Percentiles rank a stretch among this genome's conserved stretches.
Conservation (phyloP, 2,329 filamentous ascomycete species). For the Cladorrhinum sp. region DNA sequence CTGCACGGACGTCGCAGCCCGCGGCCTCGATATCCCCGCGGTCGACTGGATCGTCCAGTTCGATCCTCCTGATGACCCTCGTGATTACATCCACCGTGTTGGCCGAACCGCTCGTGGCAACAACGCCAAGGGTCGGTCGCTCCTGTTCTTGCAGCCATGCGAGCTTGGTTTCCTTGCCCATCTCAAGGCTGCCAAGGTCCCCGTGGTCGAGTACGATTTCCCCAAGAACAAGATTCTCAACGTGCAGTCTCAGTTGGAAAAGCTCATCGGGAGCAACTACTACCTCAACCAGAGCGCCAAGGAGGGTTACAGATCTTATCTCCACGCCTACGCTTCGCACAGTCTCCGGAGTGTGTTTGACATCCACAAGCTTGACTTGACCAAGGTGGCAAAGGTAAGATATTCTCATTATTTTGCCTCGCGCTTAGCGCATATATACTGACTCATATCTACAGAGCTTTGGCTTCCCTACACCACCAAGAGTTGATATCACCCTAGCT, state of each 20-base stretch:
- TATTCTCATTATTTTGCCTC: neutral
- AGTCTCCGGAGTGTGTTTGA: conserved; percentile 80
- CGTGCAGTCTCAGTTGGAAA: conserved; percentile 87
- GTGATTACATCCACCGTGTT: conserved; percentile 93
- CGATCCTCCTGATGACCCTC: conserved; percentile 86
- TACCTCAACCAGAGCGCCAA: conserved; percentile 87
- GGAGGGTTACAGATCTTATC: conserved; percentile 80
- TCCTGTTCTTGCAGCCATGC: conserved; percentile 89
- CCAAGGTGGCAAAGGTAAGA: conserved; percentile 70
- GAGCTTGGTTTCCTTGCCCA: conserved; percentile 92
- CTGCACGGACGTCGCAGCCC: conserved; percentile 92
- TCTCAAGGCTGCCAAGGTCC: conserved; percentile 86
- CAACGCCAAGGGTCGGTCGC: conserved; percentile 77
- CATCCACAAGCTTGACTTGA: conserved; percentile 75
- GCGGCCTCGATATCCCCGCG: conserved; percentile 89
- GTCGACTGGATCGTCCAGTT: conserved; percentile 98
- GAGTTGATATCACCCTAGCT: conserved; percentile 75
- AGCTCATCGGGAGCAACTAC: conserved; percentile 92
- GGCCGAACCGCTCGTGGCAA: conserved; percentile 87
- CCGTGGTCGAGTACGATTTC: conserved; percentile 94
- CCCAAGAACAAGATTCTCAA: conserved; percentile 88
- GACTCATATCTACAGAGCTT: conserved; percentile 50
- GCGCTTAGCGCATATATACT: conserved; percentile 8
- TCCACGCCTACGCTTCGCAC: conserved; percentile 92
- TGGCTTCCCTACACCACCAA: conserved; percentile 72